A percentile compares a stretch with the other conserved stretches of the same genome.
Evolutionary conservation across 2,329 filamentous ascomycete species (phyloP).

Genomic region (Myriosclerotinia curreyana): DNA sequence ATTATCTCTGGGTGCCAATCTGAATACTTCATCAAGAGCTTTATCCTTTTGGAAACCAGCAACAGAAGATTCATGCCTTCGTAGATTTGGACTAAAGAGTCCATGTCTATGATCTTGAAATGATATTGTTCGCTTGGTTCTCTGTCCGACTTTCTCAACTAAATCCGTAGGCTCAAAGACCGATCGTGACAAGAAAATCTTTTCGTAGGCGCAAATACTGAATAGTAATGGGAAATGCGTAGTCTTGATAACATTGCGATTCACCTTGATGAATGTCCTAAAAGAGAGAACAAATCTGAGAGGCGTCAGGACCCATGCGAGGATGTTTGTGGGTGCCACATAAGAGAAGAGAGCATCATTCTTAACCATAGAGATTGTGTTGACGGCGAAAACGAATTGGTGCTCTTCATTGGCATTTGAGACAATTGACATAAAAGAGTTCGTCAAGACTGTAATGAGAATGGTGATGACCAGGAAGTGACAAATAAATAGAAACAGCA

Average conservation of each 20-base stretch:
- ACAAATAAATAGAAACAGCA: slow-evolving; percentile 85
- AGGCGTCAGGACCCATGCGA: slow-evolving; percentile 86
- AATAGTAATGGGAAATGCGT: slow-evolving; percentile 88
- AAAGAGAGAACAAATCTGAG: slow-evolving; percentile 78
- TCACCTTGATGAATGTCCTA: slow-evolving; percentile 76
- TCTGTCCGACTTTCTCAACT: slow-evolving; percentile 65
- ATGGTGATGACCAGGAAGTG: slow-evolving; percentile 96
- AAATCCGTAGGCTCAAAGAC: slow-evolving; percentile 83
- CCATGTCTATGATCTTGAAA: slow-evolving; percentile 54
- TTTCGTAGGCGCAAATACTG: slow-evolving; percentile 84
- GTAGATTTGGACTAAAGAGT: slow-evolving; percentile 69
- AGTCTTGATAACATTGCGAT: slow-evolving; percentile 85
- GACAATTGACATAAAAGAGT: slow-evolving; percentile 93
- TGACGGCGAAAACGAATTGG: slow-evolving; percentile 89
- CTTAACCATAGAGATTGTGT: slow-evolving; percentile 97
- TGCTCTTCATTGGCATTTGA: slow-evolving; percentile 93
- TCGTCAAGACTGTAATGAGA: slow-evolving; percentile 90
- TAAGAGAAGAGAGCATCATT: slow-evolving; percentile 97
- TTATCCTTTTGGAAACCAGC: slow-evolving; percentile 86
- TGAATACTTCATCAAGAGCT: slow-evolving; percentile 88
- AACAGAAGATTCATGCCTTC: slow-evolving; percentile 81
- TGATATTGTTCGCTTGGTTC: slow-evolving; percentile 51
- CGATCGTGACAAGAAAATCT: slow-evolving; percentile 67
- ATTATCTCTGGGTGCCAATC: slow-evolving; percentile 64
- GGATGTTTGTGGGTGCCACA: slow-evolving; percentile 83